Base-by-base conservation (phyloP, 768 basidiomycete genomes). In the Lactifluus rugatus region DNA sequence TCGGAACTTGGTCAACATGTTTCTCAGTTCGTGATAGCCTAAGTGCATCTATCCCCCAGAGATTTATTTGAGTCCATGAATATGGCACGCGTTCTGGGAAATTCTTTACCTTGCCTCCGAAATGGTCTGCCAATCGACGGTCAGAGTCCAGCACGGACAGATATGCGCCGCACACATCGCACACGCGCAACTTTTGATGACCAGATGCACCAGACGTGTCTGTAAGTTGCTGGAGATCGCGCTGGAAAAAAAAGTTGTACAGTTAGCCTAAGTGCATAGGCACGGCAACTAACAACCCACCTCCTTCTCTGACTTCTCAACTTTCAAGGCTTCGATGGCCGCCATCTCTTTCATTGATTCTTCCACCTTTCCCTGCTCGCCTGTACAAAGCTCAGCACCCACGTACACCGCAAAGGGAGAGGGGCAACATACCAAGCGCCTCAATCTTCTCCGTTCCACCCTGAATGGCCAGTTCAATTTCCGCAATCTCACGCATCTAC, bases 121-220 rank as follows among this genome's bases (percentile, higher is more conserved):
- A 99, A 73, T 99, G 96, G 77, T 99, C 96, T 52, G 96, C 96
- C 60, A 99, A 76, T 70, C 96, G 93, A 70, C 95, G 85, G 76
- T 99, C 96, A 57, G 95, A 97, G 74, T 99, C 96, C 48, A 98
- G 79, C 37, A 99, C 91, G 16, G 92, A 95, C 46, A 99, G 81
- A 77, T 98, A 98, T n/a, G 96, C 96, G 66, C 96, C 96, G 70
- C 96, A 99, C 28, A 97, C 94, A 76, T 99, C 96, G 76, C 96
- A 98, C n/a, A 99, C 96, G 62, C 96, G 87, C 66, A 99, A 77
- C 74, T 98, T 98, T 74, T 99, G 96, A 77, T 99, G 96, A n/a
- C 96, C 96, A 56, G 93, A 96, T 5, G 96, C 96, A 56, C 96
- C 96, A 41, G 94, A 95, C 31, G 93, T 98, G 70, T 99, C 96